phyloP scores from a whole-genome alignment of 345 rosid genomes.

The Eutrema yunnanense region DNA sequence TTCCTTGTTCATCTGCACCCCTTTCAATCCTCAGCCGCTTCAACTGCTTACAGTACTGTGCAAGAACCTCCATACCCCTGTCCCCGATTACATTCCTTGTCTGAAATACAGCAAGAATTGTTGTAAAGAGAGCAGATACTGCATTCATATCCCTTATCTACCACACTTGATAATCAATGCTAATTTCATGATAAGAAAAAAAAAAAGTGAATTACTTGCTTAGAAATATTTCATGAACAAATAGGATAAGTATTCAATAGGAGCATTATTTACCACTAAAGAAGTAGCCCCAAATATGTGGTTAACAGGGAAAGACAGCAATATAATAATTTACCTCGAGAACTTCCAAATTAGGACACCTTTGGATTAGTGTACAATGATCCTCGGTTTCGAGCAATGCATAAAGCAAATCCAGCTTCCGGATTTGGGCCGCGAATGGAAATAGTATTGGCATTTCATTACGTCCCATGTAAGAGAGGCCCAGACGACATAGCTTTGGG shows the following conservation, averaged over 20 bases:
- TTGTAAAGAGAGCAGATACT: neutral
- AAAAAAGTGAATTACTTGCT: neutral
- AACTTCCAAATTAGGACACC: constrained; percentile 83
- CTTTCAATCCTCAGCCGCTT: constrained; percentile 92
- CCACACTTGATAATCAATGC: neutral
- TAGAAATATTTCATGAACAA: neutral
- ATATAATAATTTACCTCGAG: constrained; percentile 60
- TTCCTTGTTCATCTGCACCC: constrained; percentile 82
- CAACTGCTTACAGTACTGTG: constrained; percentile 58
- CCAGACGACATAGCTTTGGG: constrained; percentile 54
- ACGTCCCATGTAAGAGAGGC: constrained; percentile 67
- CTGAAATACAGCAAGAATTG: constrained; percentile 39
- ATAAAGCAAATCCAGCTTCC: constrained; percentile 82
- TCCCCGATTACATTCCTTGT: constrained; percentile 96
- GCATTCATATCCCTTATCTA: neutral
- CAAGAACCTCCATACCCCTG: constrained; percentile 80
- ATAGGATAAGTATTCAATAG: neutral
- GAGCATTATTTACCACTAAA: neutral
- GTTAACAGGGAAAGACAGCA: neutral
- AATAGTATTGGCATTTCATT: constrained; percentile 71
- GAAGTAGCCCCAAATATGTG: neutral
- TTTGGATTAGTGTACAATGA: constrained; percentile 70
- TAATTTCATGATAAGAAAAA: neutral
- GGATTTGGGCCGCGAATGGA: constrained; percentile 66
- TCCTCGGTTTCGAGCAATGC: constrained; percentile 78